A percentile compares a stretch with the other conserved stretches of the same genome.
phyloP scores from a whole-genome alignment of 2,329 filamentous ascomycete species.

The Exophiala sideris region DNA sequence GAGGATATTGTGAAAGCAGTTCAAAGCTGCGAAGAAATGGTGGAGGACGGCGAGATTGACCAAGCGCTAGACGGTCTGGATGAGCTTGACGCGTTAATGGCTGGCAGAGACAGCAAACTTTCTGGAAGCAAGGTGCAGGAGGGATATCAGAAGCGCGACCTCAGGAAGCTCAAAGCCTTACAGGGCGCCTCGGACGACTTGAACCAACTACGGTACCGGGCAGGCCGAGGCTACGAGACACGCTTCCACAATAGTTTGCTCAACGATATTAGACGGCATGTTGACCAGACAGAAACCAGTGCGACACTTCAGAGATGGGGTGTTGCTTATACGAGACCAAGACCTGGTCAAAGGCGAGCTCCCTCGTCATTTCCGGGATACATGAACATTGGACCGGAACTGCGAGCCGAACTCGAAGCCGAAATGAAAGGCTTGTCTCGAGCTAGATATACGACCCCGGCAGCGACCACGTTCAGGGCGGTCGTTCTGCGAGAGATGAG shows the following conservation, averaged over 20 bases:
- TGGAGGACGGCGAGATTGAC: conserved; percentile 81
- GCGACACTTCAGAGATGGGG: conserved; percentile 85
- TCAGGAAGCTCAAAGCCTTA: conserved; percentile 73
- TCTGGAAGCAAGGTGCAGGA: conserved; percentile 15
- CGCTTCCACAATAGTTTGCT: conserved; percentile 76
- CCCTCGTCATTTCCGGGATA: conserved; percentile 74
- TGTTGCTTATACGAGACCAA: conserved; percentile 67
- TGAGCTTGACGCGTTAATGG: conserved; percentile 72
- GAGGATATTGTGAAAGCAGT: conserved; percentile 73
- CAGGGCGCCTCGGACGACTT: conserved; percentile 78
- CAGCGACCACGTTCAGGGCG: conserved; percentile 80
- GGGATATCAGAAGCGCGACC: conserved; percentile 51
- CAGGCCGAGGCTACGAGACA: conserved; percentile 81
- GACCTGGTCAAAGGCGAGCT: conserved; percentile 64
- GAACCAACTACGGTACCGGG: conserved; percentile 68
- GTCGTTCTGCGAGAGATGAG: conserved; percentile 82
- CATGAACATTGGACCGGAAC: conserved; percentile 65
- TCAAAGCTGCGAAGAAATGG: conserved; percentile 70
- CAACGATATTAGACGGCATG: conserved; percentile 74
- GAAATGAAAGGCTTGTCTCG: conserved; percentile 76
- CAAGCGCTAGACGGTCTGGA: conserved; percentile 75
- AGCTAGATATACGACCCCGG: conserved; percentile 73
- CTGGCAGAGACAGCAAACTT: conserved; percentile 50
- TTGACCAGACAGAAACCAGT: conserved; percentile 65
- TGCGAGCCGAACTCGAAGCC: conserved; percentile 67